phyloP scores from a whole-genome alignment of 2,329 filamentous ascomycete species.

The Tolypocladium pustulatum region DNA sequence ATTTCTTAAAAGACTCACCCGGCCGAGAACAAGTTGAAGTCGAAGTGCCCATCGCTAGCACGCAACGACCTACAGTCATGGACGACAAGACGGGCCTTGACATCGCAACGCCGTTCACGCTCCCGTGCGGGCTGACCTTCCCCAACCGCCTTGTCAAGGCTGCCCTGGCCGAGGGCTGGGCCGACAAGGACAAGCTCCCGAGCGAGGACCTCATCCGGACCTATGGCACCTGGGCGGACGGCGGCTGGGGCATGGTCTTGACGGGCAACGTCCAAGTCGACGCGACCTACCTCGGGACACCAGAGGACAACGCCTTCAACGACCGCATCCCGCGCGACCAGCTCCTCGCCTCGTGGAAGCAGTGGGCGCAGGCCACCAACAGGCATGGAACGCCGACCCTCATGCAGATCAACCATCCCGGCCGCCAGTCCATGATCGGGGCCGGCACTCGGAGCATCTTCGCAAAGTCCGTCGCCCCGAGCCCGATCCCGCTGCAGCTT shows the following conservation, averaged over 20 bases:
- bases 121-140: conserved; percentile 44
- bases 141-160: conserved; percentile 44
- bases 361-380: conserved; percentile 21
- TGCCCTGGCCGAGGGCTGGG: conserved; percentile 37
- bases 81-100: conserved; percentile 2
- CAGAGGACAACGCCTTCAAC: conserved; percentile 23
- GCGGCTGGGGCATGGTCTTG: conserved; percentile 42
- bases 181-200: conserved; percentile 30
- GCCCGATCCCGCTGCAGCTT: conserved; percentile 29
- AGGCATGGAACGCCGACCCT: conserved; percentile 24
- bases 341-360: conserved; percentile 24
- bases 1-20: no score
- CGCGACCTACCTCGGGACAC: conserved; percentile 21
- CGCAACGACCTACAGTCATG: not conserved
- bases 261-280: conserved; percentile 39
- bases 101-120: conserved; percentile 27
- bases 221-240: conserved; percentile 43
- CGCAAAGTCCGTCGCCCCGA: conserved; percentile 31
- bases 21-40: not conserved
- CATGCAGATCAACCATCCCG: conserved; percentile 36
- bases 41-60: not conserved
- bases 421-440: conserved; percentile 30
- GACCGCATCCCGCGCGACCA: conserved; percentile 14
- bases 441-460: conserved; percentile 24
- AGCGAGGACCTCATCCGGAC: conserved; percentile 28